Evolutionary conservation across 768 basidiomycete species (phyloP), one percentile per base, ranked within the genome.

Genomic region (Roridomyces roridus): DNA sequence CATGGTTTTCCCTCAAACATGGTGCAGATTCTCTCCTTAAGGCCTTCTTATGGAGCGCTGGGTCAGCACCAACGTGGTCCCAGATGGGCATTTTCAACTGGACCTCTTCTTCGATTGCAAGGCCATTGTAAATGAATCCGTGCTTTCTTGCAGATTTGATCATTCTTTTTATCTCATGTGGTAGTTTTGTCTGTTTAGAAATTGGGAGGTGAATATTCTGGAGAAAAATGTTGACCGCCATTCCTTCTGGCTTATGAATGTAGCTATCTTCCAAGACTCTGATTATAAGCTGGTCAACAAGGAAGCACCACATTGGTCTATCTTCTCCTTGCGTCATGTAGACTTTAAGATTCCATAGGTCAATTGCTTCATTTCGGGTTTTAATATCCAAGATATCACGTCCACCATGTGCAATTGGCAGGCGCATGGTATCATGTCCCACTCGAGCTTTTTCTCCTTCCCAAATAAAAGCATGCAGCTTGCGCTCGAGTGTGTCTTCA

Each of bases 401-500:
- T 8, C 54, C 54, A n/a, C 54, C 54, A 2, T 41, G 12, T 10
- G 1, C 29, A 7, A 43, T 36, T 6, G 25, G n/a, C 6, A 42
- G 29, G 6, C 12, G 25, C 54, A 55, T 55, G 11, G 39, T 55
- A 23, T 34, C 40, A 36, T 55, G 54, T 31, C 18, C 54, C 3
- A 55, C 40, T 48, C 46, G n/a, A 12, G 54, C 44, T 20, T 29
- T 54, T 20, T 43, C 37, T 12, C 57, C 51, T 5, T 51, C 43
- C 62, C 62, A 63, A 15, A 63, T 25, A 29, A 59, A 55, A 4
- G 24, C 15, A 17, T 55, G 28, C 14, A 39, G 10, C 0, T 37
- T 23, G 28, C 12, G 35, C 4, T 29, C 11, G 8, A 59, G 17
- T 5, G 46, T 25, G 12, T 51, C 18, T 43, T 51, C 49, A 18